phyloP scores from a whole-genome alignment of 371 early-diverging fungal genomes.

The Mucor racemosus region DNA sequence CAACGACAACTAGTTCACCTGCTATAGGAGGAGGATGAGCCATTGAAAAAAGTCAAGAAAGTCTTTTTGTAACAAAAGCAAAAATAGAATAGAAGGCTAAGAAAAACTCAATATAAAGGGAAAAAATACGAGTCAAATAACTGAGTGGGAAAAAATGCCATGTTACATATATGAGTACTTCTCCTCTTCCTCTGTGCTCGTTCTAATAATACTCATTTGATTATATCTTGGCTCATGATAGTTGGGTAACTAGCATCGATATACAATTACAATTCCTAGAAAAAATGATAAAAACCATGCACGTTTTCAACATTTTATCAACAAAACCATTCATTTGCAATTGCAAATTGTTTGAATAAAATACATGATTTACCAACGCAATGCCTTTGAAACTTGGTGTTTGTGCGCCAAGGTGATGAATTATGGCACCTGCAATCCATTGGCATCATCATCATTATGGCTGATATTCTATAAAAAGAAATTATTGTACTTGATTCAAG shows the following conservation, averaged over 20 bases:
- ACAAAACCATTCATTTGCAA: background rate
- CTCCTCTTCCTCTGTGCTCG: too few species aligned
- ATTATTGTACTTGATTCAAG: background rate
- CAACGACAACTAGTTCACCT: conserved; percentile 35
- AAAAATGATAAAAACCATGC: background rate
- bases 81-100: conserved; percentile 4
- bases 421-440: background rate
- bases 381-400: background rate
- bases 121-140: background rate
- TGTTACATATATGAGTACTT: too few species aligned
- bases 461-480: background rate
- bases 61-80: background rate
- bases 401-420: background rate
- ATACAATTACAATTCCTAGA: too few species aligned
- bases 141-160: conserved; percentile 1
- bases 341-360: background rate
- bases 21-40: conserved; percentile 16
- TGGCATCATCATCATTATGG: background rate
- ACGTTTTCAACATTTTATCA: too few species aligned
- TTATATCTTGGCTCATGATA: too few species aligned
- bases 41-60: background rate
- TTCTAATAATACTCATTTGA: background rate
- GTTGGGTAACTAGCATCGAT: too few species aligned
- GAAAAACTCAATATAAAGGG: background rate
- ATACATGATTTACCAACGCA: background rate